Evolutionary conservation across 2,329 filamentous ascomycete species (phyloP), one percentile per base, ranked within the genome.

Genomic region (Fusarium sp.): DNA sequence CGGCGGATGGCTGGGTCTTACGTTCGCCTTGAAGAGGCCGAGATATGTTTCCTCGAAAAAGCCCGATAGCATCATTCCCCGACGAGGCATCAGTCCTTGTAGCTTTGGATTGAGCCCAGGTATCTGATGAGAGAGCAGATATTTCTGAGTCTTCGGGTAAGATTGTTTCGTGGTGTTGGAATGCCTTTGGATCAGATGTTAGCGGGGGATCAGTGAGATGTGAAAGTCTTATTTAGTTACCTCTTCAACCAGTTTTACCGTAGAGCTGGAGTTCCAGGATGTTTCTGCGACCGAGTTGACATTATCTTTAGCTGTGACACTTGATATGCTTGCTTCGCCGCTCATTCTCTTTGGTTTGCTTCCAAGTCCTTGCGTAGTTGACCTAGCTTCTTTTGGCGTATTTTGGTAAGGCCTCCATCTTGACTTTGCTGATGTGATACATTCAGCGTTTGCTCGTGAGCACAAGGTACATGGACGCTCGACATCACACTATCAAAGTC

Each of bases 231-330:
- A 5, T 47, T 1, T 23, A 3, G 24, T 20, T 2, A 53, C 65
- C 6, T 63, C 66, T 28, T 68, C 63, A 3, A 67, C 66, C 2
- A 68, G 57, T 8, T 28, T 52, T 0, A 63, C 21, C 2, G 66
- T 67, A 18, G 66, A 67, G 20, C 66, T 67, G 2, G 63, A 50
- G 5, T 59, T 67, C 52, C 52, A 63, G 8, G 24, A 15, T 29
- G 43, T 3, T 31, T 46, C 50, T 13, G 10, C 26, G 13, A 6
- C 16, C 3, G 58, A 15, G 8, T 4, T 8, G 13, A 11, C 18
- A 13, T 3, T 9, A 10, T 4, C 7, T 38, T 21, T n/a, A n/a
- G n/a, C n/a, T n/a, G n/a, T n/a, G n/a, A n/a, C n/a, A n/a, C n/a
- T n/a, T n/a, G n/a, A n/a, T n/a, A n/a, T n/a, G n/a, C n/a, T n/a